Base-by-base conservation (phyloP, 352 stramenopile species). In the Pythium rhizo-oryzae region DNA sequence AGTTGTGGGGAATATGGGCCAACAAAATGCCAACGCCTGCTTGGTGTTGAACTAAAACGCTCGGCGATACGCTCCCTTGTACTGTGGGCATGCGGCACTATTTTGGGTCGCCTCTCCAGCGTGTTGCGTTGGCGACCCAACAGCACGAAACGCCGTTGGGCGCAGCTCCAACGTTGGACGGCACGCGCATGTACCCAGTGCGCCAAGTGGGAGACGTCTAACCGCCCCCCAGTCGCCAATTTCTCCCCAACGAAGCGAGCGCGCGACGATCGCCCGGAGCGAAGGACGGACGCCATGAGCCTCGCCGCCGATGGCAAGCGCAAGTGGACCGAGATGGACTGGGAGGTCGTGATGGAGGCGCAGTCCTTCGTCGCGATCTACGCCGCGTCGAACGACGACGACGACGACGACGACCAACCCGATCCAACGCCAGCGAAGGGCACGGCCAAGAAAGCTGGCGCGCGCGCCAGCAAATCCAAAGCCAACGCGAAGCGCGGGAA, bases 311-410 rank as follows among this genome's bases (percentile, higher is more conserved):
- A 70, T 28, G 51, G 59, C 59, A 90, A 90, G 73, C 84, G 84
- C 63, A 90, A 90, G 65, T 92, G 84, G 84, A 75, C 68, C 9
- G 82, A 92, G 53, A 53, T 76, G 46, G 82, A 91, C 70, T 92
- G 84, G 84, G 84, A 91, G 49, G 68, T 92, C 44, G 80, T 69
- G 13, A 71, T 92, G 71, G 80, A 76, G 49, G 83, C 83, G 39
- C 80, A 87, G 71, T 83, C 72, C 47, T 92, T 82, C 60, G 76
- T 92, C 25, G 83, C 83, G n/a, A 76, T 92, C 58, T 80, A 76
- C 53, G 84, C 84, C 2, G 67, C 75, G 19, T 53, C 62, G n/a
- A 9, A 37, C 18, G 55, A 67, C 16, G 46, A 19, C 6, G 59
- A 75, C 8, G 67, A 76, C 8, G 58, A 67, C 28, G 28, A n/a